Conservation (phyloP, 768 basidiomycete species). For the Hygrocybe punicea region DNA sequence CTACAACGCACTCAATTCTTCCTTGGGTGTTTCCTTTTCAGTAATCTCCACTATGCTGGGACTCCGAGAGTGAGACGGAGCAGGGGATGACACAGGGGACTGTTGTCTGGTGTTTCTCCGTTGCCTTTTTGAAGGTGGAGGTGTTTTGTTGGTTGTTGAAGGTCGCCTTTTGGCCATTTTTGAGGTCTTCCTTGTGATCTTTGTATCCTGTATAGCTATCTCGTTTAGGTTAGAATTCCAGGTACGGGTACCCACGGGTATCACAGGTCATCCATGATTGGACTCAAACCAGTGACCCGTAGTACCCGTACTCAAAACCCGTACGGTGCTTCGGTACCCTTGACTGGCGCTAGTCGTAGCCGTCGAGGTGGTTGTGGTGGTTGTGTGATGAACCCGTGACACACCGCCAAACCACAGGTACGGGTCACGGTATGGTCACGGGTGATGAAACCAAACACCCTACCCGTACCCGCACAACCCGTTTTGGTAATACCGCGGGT, state of each 20-base stretch:
- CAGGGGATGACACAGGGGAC: slow-evolving; percentile 1
- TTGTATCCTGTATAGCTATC: not conserved
- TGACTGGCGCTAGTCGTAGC: not conserved
- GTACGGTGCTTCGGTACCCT: not conserved
- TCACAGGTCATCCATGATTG: not conserved
- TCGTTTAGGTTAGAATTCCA: not conserved
- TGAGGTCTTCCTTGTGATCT: too few relatives aligned
- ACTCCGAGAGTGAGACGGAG: not conserved
- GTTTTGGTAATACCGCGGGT: too few relatives aligned
- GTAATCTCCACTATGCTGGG: not conserved
- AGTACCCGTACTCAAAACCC: not conserved
- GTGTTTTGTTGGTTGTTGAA: not conserved
- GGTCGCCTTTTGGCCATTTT: not conserved
- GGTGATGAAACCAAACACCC: too few relatives aligned
- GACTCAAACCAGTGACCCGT: not conserved
- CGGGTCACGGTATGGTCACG: too few relatives aligned
- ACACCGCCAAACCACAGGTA: too few relatives aligned
- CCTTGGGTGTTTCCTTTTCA: not conserved
- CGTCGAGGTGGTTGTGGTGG: too few relatives aligned
- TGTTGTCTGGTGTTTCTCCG: not conserved
- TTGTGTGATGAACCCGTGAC: too few relatives aligned
- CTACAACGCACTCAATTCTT: not conserved
- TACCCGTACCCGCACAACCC: too few relatives aligned
- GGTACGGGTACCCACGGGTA: not conserved
- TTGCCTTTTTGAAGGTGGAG: not conserved